These are phyloP conservation scores for Erythrophleum ivorense DNA, from an alignment of 331 rosid species.

Conservation along the genomic window DNA sequence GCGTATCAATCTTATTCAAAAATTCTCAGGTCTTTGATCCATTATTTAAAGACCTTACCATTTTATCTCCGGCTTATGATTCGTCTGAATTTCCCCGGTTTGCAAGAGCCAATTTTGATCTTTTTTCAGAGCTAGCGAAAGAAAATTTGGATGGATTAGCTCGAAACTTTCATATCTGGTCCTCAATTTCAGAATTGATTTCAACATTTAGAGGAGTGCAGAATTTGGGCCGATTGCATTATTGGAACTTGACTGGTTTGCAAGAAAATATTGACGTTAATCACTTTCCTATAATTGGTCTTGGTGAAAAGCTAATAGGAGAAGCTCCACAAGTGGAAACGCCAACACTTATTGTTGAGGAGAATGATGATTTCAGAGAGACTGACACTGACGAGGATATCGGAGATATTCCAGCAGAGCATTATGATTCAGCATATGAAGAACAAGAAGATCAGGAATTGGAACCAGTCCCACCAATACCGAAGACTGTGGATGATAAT, in stretches of 20 bases:
- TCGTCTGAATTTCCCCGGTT: slow-evolving; percentile 41
- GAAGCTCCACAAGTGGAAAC: background rate
- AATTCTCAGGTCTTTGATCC: slow-evolving; percentile 31
- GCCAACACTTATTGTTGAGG: slow-evolving; percentile 22
- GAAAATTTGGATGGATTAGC: slow-evolving; percentile 27
- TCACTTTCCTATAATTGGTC: slow-evolving; percentile 47
- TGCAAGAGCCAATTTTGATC: slow-evolving; percentile 53
- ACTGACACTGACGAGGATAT: slow-evolving; percentile 4
- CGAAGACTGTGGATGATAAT: background rate
- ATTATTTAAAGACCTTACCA: slow-evolving; percentile 39
- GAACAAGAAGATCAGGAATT: slow-evolving; percentile 36
- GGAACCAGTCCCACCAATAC: background rate
- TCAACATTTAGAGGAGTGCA: slow-evolving; percentile 46
- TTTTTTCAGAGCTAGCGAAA: slow-evolving; percentile 40
- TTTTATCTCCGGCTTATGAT: background rate
- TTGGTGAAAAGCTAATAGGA: slow-evolving; percentile 27
- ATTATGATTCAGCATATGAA: slow-evolving; percentile 27
- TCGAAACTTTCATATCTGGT: slow-evolving; percentile 45
- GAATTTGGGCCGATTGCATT: slow-evolving; percentile 43
- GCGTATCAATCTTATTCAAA: too few species aligned
- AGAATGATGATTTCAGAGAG: slow-evolving; percentile 34
- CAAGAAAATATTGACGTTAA: slow-evolving; percentile 21
- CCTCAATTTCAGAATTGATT: slow-evolving; percentile 52
- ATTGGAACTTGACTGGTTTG: slow-evolving; percentile 59
- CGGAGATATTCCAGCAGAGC: background rate